Evolutionary conservation across 805 yeast species (phyloP).

Genomic region (Schwanniomyces polymorphus): DNA sequence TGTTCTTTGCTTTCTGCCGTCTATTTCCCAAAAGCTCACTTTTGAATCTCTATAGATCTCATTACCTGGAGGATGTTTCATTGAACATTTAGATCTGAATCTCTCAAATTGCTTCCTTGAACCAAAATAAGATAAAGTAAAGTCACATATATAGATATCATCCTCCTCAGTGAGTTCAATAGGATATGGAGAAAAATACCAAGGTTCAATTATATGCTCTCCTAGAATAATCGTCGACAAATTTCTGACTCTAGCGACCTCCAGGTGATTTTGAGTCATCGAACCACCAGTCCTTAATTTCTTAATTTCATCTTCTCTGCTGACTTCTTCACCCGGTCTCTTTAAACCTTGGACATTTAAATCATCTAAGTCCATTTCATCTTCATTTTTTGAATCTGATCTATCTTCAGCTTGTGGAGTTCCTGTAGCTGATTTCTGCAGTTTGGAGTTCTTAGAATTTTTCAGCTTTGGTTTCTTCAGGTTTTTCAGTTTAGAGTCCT

Average conservation of each 20-base stretch:
- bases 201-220: conserved; percentile 90
- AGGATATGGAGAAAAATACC: conserved; percentile 99
- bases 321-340: conserved; percentile 66
- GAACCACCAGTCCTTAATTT: conserved; percentile 94
- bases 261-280: conserved; percentile 86
- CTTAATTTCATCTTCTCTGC: conserved; percentile 90
- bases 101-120: conserved; percentile 90
- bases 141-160: conserved; percentile 86
- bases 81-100: conserved; percentile 80
- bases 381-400: conserved; percentile 40
- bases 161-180: conserved; percentile 92
- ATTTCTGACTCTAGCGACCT: conserved; percentile 89
- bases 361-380: conserved; percentile 83
- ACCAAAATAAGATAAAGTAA: conserved; percentile 84
- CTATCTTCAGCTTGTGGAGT: conserved; percentile 30
- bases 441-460: conserved; percentile 12
- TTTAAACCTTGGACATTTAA: conserved; percentile 80
- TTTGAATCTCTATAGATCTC: conserved; percentile 92
- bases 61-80: conserved; percentile 97
- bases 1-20: conserved; percentile 92
- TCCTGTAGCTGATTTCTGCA: conserved; percentile 18
- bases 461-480: conserved; percentile 22
- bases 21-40: conserved; percentile 95
- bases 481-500: conserved; percentile 27
- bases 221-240: conserved; percentile 80